These are phyloP conservation scores for Neonectria neomacrospora DNA, from an alignment of 2,329 filamentous ascomycete genomes.

Conservation along the genomic window DNA sequence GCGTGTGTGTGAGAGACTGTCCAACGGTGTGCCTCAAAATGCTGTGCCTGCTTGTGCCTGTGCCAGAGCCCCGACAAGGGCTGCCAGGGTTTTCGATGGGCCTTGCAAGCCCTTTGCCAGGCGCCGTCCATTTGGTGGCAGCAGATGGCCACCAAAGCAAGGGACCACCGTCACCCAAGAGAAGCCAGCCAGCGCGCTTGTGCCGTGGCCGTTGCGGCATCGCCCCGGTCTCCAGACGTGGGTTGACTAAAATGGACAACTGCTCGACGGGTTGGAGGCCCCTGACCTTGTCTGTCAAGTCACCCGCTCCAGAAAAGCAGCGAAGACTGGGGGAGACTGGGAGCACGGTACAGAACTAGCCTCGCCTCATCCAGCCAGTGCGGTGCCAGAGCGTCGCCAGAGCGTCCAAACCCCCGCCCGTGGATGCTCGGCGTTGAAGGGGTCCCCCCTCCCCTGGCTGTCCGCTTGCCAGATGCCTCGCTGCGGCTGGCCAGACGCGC, in stretches of 20 bases:
- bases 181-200: slow-evolving; percentile 17
- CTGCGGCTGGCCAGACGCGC: slow-evolving; percentile 21
- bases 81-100: slow-evolving; percentile 19
- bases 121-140: slow-evolving; percentile 6
- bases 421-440: slow-evolving; percentile 2
- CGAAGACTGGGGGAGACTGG: too few species aligned
- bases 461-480: slow-evolving; percentile 17
- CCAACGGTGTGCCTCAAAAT: too few species aligned
- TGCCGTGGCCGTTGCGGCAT: slow-evolving; percentile 17
- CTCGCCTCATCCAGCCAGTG: background rate
- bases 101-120: background rate
- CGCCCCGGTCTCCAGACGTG: slow-evolving; percentile 13
- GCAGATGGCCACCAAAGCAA: slow-evolving; percentile 7
- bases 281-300: slow-evolving; percentile 20
- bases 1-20: background rate
- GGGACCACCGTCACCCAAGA: slow-evolving; percentile 10
- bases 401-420: background rate
- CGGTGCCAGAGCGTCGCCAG: background rate
- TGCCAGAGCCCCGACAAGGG: slow-evolving; percentile 9
- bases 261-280: slow-evolving; percentile 13
- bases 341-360: background rate
- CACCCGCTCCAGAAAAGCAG: slow-evolving; percentile 1
- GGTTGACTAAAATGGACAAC: slow-evolving; percentile 22
- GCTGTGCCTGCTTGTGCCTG: slow-evolving; percentile 15
- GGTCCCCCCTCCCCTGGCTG: slow-evolving; percentile 4